These are phyloP conservation scores for Cryptococcus sp. DNA, from an alignment of 1,284 basidiomycete species.

Conservation along the genomic window DNA sequence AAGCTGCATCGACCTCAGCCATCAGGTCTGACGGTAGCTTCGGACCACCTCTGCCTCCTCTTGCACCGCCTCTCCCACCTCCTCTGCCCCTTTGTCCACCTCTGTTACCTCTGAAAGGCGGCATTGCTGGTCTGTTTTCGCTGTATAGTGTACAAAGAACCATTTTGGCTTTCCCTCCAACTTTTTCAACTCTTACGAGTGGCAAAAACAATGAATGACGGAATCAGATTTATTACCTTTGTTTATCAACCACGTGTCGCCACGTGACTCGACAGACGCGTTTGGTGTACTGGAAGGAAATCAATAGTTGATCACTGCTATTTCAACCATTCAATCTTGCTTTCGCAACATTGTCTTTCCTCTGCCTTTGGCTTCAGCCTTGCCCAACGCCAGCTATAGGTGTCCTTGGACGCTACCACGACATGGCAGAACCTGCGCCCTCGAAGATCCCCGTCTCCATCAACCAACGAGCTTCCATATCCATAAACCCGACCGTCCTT, in stretches of 20 bases:
- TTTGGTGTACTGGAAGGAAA: no score
- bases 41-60: constrained; percentile 18
- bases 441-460: constrained; percentile 34
- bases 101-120: constrained; percentile 12
- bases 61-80: constrained; percentile 2
- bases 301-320: no score
- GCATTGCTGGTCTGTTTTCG: constrained; percentile 3
- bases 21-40: constrained; percentile 42
- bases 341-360: no score
- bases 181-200: no score
- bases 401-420: no score
- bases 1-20: constrained; percentile 37
- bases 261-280: no score
- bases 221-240: neutral
- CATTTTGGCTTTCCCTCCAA: no score
- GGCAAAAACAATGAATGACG: neutral
- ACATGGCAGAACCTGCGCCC: neutral
- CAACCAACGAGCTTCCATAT: constrained; percentile 27
- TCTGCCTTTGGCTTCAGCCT: no score
- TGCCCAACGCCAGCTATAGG: no score
- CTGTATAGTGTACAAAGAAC: neutral
- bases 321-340: no score
- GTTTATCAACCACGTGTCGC: neutral
- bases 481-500: constrained; percentile 10
- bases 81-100: constrained; percentile 4